Base-by-base conservation (phyloP, 257 asterid species). In the Solanum piurae region DNA sequence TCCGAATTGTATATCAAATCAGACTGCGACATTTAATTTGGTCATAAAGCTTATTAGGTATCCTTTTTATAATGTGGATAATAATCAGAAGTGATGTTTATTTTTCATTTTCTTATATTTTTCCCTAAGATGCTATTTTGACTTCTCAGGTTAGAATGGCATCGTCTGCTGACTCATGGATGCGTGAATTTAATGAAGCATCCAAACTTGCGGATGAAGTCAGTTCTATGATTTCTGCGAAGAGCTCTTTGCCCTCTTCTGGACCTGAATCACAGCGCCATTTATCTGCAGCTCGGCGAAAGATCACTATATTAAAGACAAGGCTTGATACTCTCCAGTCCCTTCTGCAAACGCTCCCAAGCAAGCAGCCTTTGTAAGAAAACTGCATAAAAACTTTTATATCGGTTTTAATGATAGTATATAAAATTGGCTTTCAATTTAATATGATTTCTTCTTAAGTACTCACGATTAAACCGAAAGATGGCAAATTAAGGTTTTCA, bases 151-250 rank as follows among this genome's bases (percentile, higher is more conserved):
- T 71, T 13, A 69, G 42, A 34, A 88, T 88, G 89, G 85, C 89
- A 55, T 88, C 88, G 21, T 88, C 87, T 73, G 36, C 87, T 18
- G 89, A 88, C 85, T 69, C 89, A 88, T 88, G 89, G 89, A 73
- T 69, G 87, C 40, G 84, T 58, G 87, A 88, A 84, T 84, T 83
- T 29, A 88, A 73, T 21, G 89, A 88, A 69, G 88, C 89, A 71
- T 68, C 87, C 38, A 88, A 88, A 42, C 89, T 88, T 88, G 85
- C 87, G 12, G 89, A 88, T 71, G 89, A 88, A 55, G 69, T 88
- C 36, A 36, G 49, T 25, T 62, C 37, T 71, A 87, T 83, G 89
- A 83, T 87, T 82, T 82, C 87, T 74, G 68, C 62, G 5, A 88
- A 52, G 74, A 80, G 66, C 20, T 80, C 86, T 29, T 87, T 87